Conservation (phyloP, 2,329 filamentous ascomycete species). For the Ilyonectria mors-panacis region DNA sequence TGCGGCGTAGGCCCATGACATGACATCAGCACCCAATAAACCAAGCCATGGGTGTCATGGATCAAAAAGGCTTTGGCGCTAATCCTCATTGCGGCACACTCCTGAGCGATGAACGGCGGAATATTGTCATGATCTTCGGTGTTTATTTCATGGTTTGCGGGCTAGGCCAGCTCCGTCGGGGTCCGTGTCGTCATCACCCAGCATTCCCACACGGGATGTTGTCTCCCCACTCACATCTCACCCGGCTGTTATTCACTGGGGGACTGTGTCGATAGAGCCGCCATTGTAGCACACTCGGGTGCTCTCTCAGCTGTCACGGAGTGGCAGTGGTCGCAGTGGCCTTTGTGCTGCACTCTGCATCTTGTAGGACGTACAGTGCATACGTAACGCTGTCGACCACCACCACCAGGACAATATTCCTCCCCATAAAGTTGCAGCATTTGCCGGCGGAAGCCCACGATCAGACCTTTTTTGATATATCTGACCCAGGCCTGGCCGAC, state of each 20-base stretch:
- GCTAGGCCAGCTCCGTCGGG: constrained; percentile 10
- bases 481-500: neutral
- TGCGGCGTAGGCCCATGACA: neutral
- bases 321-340: neutral
- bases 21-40: constrained; percentile 1
- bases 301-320: neutral
- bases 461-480: neutral
- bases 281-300: neutral
- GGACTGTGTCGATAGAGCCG: neutral
- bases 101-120: neutral
- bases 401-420: neutral
- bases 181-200: constrained; percentile 5
- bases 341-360: neutral
- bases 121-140: neutral
- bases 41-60: neutral
- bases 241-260: neutral
- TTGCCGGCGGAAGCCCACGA: neutral
- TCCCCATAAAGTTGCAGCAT: neutral
- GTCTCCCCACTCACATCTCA: neutral
- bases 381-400: neutral
- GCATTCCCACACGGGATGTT: neutral
- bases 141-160: neutral
- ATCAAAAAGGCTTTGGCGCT: neutral
- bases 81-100: neutral
- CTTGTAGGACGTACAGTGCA: neutral